Conservation (phyloP, 2,329 filamentous ascomycete genomes). For the Aspergillus neotritici region DNA sequence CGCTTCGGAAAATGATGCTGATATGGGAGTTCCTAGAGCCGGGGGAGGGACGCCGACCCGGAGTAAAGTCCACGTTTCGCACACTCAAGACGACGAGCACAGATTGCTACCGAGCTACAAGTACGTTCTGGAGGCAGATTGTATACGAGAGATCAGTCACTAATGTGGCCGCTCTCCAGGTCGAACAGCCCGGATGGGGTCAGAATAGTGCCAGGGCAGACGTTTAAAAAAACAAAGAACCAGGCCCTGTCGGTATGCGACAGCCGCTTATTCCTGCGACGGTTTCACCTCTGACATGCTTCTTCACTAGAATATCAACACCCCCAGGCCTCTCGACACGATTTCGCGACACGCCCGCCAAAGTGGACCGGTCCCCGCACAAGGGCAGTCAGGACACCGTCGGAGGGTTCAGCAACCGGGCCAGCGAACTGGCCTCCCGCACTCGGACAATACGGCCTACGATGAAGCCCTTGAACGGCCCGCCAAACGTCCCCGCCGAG, state of each 20-base stretch:
- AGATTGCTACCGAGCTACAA: slow-evolving; percentile 17
- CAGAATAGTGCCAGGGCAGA: slow-evolving; percentile 25
- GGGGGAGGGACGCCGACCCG: slow-evolving; percentile 10
- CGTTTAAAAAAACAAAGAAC: slow-evolving; percentile 16
- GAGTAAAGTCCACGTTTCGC: slow-evolving; percentile 7
- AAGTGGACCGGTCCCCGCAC: slow-evolving; percentile 30
- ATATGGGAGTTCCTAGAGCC: slow-evolving; percentile 12
- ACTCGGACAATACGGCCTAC: slow-evolving; percentile 9
- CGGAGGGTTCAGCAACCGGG: slow-evolving; percentile 1
- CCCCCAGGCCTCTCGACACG: slow-evolving; percentile 21
- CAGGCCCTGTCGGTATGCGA: slow-evolving; percentile 10
- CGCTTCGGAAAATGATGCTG: slow-evolving; percentile 7
- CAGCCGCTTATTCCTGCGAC: too few relatives aligned
- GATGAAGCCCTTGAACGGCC: slow-evolving; percentile 19
- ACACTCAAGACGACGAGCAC: slow-evolving; percentile 15
- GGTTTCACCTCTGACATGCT: background rate
- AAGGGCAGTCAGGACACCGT: slow-evolving; percentile 11
- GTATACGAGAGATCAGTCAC: background rate
- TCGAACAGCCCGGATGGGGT: slow-evolving; percentile 17
- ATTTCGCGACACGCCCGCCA: slow-evolving; percentile 22
- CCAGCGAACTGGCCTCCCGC: slow-evolving; percentile 4
- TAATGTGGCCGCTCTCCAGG: slow-evolving; percentile 5
- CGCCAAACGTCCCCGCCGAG: slow-evolving; percentile 26
- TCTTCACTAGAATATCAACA: slow-evolving; percentile 1
- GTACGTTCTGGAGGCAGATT: slow-evolving; percentile 11